Evolutionary conservation across 1,139 yeast genomes (phyloP), one percentile per base, ranked within the genome.

Genomic region (Blastobotrys serpentis): DNA sequence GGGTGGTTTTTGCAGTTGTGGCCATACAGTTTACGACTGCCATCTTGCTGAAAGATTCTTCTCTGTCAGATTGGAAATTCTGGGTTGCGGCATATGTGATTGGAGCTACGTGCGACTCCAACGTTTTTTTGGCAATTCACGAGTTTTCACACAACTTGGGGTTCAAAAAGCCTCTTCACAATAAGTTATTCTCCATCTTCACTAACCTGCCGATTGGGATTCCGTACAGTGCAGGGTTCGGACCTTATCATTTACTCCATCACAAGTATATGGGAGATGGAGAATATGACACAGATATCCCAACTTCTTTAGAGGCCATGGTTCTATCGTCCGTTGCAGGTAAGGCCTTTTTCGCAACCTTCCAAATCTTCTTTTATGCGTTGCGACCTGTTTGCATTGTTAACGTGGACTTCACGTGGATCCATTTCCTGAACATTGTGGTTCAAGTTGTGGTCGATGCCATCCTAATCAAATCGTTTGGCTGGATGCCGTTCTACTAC

Each of bases 181-280:
- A 89, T 65, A 83, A 86, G 65, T 65, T 88, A 25, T 88, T 84
- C 62, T 79, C 95, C 36, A 84, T 88, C 7, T 70, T 86, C 55
- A 78, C 90, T 34, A 89, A 89, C 63, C 69, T 86, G 46, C 96
- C 96, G 1, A 86, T 89, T 48, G 96, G 96, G 0, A 76, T 89
- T 33, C 97, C 97, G 0, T 89, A 87, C 66, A 78, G 88, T 38
- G 96, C 96, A 0, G 84, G 95, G 2, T 89, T 89, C 68, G 88
- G 85, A 53, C 96, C 96, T 8, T 89, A 89, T 66, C 97, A 89
- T 62, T 87, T 87, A 64, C 74, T 89, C 43, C 97, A 89, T 62
- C 97, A 89, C 68, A 89, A 89, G 66, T 88, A 85, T 61, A 69
- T 86, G 63, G 97, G 97, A n/a, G 96, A 89, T 64, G 84, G 81